A percentile compares a stretch with the other conserved stretches of the same genome.
Evolutionary conservation across 352 stramenopile genomes (phyloP).

Genomic region (Globisporangium spiculum): DNA sequence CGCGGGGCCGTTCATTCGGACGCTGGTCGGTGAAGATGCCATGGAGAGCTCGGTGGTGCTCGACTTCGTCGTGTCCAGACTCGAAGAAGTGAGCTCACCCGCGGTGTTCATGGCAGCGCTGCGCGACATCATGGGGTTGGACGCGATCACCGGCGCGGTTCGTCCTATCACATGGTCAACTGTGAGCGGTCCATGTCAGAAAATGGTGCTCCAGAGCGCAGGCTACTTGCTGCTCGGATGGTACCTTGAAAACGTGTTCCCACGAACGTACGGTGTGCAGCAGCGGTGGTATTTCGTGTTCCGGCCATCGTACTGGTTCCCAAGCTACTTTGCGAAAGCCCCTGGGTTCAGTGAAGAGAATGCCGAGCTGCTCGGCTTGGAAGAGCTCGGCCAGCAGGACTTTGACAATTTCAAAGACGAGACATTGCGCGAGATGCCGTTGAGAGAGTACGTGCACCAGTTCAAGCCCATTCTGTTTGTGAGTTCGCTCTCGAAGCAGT

Average conservation of each 20-base stretch:
- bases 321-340: constrained; percentile 19
- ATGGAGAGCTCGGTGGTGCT: constrained; percentile 34
- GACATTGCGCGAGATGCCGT: constrained; percentile 60
- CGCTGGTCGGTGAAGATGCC: constrained; percentile 45
- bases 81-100: constrained; percentile 59
- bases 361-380: constrained; percentile 14
- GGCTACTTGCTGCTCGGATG: constrained; percentile 89
- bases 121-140: constrained; percentile 47
- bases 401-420: constrained; percentile 35
- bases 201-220: constrained; percentile 81
- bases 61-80: constrained; percentile 27
- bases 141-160: constrained; percentile 32
- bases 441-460: constrained; percentile 53
- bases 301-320: constrained; percentile 80
- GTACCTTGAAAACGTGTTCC: constrained; percentile 94
- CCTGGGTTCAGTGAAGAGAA: constrained; percentile 18
- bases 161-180: constrained; percentile 48
- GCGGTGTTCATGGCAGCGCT: constrained; percentile 72
- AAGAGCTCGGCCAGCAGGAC: constrained; percentile 11
- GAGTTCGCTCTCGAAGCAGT: constrained; percentile 56
- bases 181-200: constrained; percentile 37
- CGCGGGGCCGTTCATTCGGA: constrained; percentile 50
- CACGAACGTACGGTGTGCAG: constrained; percentile 87
- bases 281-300: constrained; percentile 94
- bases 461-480: constrained; percentile 63